Evolutionary conservation across 345 rosid species (phyloP).

Genomic region (Euphorbia lathyris): DNA sequence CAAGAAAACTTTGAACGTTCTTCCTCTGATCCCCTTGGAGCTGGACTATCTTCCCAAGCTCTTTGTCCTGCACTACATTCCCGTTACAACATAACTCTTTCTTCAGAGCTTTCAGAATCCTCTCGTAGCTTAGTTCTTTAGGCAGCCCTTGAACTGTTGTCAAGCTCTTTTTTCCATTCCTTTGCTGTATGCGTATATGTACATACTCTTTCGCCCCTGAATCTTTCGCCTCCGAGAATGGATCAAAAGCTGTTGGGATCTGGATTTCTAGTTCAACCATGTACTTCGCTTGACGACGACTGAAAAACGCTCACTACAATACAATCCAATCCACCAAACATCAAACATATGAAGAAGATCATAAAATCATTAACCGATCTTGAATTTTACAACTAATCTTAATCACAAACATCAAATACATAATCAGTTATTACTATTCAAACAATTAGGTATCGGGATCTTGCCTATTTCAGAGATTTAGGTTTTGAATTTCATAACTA

Average conservation of each 20-base stretch:
- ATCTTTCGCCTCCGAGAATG: conserved; percentile 59
- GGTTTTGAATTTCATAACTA: background rate
- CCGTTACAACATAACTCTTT: conserved; percentile 31
- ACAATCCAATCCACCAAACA: background rate
- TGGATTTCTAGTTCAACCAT: conserved; percentile 68
- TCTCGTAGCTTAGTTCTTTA: conserved; percentile 22
- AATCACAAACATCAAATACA: no score
- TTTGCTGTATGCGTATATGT: conserved; percentile 26
- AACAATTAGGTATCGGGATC: no score
- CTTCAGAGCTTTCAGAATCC: conserved; percentile 24
- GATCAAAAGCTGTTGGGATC: conserved; percentile 66
- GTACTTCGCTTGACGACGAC: conserved; percentile 26
- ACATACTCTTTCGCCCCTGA: conserved; percentile 33
- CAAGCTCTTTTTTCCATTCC: conserved; percentile 30
- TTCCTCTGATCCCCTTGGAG: conserved; percentile 33
- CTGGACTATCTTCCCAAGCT: conserved; percentile 31
- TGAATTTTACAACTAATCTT: no score
- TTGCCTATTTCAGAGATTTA: background rate
- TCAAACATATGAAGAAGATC: no score
- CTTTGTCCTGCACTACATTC: conserved; percentile 26
- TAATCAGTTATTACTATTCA: no score
- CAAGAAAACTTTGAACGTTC: conserved; percentile 21
- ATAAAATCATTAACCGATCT: no score
- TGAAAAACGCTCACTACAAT: background rate
- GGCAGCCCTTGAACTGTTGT: conserved; percentile 30